Base-by-base conservation (phyloP, 2,329 filamentous ascomycete genomes). In the Colletotrichum spinosum region DNA sequence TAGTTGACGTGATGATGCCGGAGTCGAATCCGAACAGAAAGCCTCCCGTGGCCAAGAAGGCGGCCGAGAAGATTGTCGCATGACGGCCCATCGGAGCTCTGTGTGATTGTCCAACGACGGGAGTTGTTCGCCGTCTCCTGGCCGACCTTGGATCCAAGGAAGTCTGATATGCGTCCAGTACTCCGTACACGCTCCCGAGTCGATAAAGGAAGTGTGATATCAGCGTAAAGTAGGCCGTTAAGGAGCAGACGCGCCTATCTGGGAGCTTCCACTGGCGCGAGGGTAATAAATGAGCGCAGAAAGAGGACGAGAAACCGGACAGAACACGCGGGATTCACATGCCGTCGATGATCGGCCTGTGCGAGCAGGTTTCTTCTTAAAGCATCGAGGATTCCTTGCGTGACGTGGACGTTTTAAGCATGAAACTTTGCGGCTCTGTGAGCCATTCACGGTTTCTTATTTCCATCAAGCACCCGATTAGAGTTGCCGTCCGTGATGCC, bases 1-100 rank as follows among this genome's bases (percentile, higher is more conserved):
- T 72, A 44, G 70, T 72, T 8, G 71, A 72, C 17, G 78, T 81
- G 50, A 84, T 75, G 42, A 84, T 77, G 42, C 81, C 81, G 2
- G 80, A 82, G 62, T 84, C 82, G 71, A 83, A 84, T 33, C 82
- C 82, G 54, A 84, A 74, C 9, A 74, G 69, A 56, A 74, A 73
- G 58, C 72, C 72, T 46, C 72, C 72, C 15, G 72, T 66, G 34
- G 70, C 71, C 38, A 72, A 45, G 48, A 74, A 74, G 60, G 67
- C 68, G 52, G 70, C 72, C 7, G 70, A 72, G 65, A 68, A 67
- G 6, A 60, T 12, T 6, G 64, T 65, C 13, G 50, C 59, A 51
- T 61, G 52, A 44, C 62, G 62, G 48, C 62, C 62, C 62, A 65
- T 65, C 13, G 54, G 44, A 56, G 54, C 54, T 56, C 9, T 42